Conservation (phyloP, 306 rosid species). For the Cicer arietinum region DNA sequence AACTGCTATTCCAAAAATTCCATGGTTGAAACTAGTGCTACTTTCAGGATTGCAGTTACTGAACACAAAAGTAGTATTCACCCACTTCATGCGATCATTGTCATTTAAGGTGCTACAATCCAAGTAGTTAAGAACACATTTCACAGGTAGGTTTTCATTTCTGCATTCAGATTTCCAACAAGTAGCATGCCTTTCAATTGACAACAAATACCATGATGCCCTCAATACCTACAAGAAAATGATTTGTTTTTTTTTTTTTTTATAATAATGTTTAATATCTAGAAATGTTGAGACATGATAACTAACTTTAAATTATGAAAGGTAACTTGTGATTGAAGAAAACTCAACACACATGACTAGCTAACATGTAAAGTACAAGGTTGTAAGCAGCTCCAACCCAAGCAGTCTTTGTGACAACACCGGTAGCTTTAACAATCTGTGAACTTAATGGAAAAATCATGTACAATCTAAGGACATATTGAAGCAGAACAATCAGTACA, state of each 20-base stretch:
- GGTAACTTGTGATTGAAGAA: constrained; percentile 21
- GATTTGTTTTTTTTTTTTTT: neutral
- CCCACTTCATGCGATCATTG: constrained; percentile 62
- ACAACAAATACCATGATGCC: constrained; percentile 89
- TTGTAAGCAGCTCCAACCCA: constrained; percentile 99
- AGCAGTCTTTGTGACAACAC: constrained; percentile 87
- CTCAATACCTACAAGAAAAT: constrained; percentile 69
- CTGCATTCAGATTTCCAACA: constrained; percentile 87
- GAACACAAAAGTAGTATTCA: constrained; percentile 62
- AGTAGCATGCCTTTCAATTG: constrained; percentile 73
- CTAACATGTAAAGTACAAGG: constrained; percentile 89
- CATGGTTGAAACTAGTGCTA: constrained; percentile 59
- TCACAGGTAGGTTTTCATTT: constrained; percentile 56
- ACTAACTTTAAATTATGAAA: neutral
- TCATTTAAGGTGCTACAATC: constrained; percentile 60
- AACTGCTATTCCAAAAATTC: constrained; percentile 69
- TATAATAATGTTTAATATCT: constrained; percentile 15
- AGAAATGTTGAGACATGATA: constrained; percentile 6
- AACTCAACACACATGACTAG: constrained; percentile 79
- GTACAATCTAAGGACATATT: constrained; percentile 82
- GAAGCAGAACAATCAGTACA: constrained; percentile 80
- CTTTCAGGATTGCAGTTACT: constrained; percentile 67
- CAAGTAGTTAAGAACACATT: constrained; percentile 65
- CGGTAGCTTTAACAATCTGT: constrained; percentile 89
- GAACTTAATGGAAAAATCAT: constrained; percentile 85